Evolutionary conservation across 495 filamentous ascomycete species (phyloP), one percentile per base, ranked within the genome.

Genomic region (Polyplosphaeria fusca): DNA sequence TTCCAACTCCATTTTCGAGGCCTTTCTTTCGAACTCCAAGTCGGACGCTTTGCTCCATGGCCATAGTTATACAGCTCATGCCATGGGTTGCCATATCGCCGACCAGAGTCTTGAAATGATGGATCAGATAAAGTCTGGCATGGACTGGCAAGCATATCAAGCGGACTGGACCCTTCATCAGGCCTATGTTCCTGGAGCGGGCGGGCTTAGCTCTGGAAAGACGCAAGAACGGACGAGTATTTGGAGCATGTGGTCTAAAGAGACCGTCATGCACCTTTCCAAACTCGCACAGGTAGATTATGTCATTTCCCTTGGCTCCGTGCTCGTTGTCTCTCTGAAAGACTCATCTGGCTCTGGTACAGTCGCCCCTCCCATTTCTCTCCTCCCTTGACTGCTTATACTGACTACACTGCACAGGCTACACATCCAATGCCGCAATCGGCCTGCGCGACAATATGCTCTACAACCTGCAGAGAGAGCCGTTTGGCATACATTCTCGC

Each of bases 31-130:
- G 24, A 74, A 76, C 0, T 78, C 86, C 32, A 90, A 89, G 72
- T 78, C 77, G 12, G 84, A 88, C 53, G 87, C 86, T 0, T 69
- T 91, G 28, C 74, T 91, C 28, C 87, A 91, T 60, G 87, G 87
- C 0, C 87, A 91, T 69, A 88, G 85, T 63, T 91, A 91, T 61
- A 91, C 87, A 0, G 87, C 86, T 2, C 86, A 91, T 67, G 74
- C 87, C 0, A 77, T 90, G 7, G 87, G 87, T 0, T 91, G 87
- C 59, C 77, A 82, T 13, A 86, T 90, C 12, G 87, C 86, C 0
- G 71, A 80, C 13, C 77, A 79, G 22, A 82, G 79, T 5, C 52
- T 90, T 35, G 68, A 67, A 47, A 72, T 71, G 35, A 77, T 89
- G 76, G 67, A 72, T 43, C 55, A 71, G 12, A 76, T 88, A 72